These are phyloP conservation scores for Melaleuca quinquenervia DNA, from an alignment of 345 rosid genomes.

Conservation along the genomic window DNA sequence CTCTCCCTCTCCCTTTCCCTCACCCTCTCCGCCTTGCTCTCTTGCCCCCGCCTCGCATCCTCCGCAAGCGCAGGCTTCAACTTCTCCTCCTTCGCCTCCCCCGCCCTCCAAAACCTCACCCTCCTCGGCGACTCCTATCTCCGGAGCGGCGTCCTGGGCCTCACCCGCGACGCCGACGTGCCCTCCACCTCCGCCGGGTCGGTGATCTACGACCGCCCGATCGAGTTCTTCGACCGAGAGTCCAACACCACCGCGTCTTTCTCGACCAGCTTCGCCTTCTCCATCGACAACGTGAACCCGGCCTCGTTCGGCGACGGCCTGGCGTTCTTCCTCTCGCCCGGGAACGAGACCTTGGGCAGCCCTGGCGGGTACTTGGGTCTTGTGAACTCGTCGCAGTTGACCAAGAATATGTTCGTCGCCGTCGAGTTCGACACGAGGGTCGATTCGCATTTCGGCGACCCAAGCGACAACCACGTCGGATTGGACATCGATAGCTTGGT, in stretches of 20 bases:
- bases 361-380: slow-evolving; percentile 77
- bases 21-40: background rate
- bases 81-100: slow-evolving; percentile 41
- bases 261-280: slow-evolving; percentile 65
- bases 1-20: background rate
- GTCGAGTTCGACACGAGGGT: slow-evolving; percentile 73
- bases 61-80: slow-evolving; percentile 10
- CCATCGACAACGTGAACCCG: slow-evolving; percentile 46
- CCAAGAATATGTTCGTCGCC: slow-evolving; percentile 75
- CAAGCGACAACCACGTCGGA: slow-evolving; percentile 62
- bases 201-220: slow-evolving; percentile 55
- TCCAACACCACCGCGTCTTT: slow-evolving; percentile 81
- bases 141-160: slow-evolving; percentile 65
- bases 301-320: slow-evolving; percentile 76
- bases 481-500: slow-evolving; percentile 61
- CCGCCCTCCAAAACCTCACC: slow-evolving; percentile 62
- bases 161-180: slow-evolving; percentile 69
- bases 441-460: slow-evolving; percentile 57
- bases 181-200: slow-evolving; percentile 88
- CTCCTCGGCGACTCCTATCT: slow-evolving; percentile 92
- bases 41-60: background rate
- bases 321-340: slow-evolving; percentile 77
- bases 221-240: slow-evolving; percentile 54
- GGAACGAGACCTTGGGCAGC: slow-evolving; percentile 59
- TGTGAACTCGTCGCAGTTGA: slow-evolving; percentile 59